phyloP scores from a whole-genome alignment of 176 grass and related monocot species.

The Elaeis guineensis region DNA sequence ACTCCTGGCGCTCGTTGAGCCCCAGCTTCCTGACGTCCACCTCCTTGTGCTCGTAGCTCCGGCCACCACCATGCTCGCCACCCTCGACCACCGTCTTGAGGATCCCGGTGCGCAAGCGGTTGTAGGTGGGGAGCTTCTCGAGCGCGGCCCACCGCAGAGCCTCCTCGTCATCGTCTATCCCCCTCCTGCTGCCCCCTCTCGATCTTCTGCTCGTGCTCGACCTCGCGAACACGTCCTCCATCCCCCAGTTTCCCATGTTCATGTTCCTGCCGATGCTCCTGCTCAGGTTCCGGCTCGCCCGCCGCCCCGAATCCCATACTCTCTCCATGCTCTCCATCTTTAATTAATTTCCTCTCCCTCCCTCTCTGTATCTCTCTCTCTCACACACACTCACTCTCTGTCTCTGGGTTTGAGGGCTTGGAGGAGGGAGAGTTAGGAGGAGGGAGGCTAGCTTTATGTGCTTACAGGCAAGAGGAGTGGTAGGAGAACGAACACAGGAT shows the following conservation, averaged over 20 bases:
- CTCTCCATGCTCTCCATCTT: constrained; percentile 47
- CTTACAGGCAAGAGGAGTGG: too few species aligned
- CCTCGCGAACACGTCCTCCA: constrained; percentile 65
- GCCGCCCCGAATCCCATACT: constrained; percentile 71
- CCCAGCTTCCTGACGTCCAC: constrained; percentile 81
- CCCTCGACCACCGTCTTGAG: constrained; percentile 26
- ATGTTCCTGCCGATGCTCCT: constrained; percentile 60
- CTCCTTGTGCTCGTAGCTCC: constrained; percentile 47
- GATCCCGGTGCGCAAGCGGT: constrained; percentile 67
- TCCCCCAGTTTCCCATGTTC: constrained; percentile 77
- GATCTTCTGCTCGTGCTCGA: constrained; percentile 8
- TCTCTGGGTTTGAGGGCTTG: too few species aligned
- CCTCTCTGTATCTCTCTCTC: too few species aligned
- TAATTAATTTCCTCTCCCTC: too few species aligned
- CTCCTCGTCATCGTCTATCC: constrained; percentile 66
- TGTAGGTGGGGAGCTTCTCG: constrained; percentile 80
- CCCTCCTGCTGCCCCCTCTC: constrained; percentile 3
- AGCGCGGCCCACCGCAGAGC: constrained; percentile 83
- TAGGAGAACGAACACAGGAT: too few species aligned
- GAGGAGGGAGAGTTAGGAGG: too few species aligned
- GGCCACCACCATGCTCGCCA: neutral
- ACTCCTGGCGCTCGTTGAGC: constrained; percentile 65
- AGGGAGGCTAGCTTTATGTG: too few species aligned
- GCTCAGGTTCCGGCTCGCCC: constrained; percentile 38
- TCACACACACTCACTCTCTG: too few species aligned